A percentile compares a stretch with the other conserved stretches of the same genome.
phyloP scores from a whole-genome alignment of 352 stramenopile species.

The Pythium sp. region DNA sequence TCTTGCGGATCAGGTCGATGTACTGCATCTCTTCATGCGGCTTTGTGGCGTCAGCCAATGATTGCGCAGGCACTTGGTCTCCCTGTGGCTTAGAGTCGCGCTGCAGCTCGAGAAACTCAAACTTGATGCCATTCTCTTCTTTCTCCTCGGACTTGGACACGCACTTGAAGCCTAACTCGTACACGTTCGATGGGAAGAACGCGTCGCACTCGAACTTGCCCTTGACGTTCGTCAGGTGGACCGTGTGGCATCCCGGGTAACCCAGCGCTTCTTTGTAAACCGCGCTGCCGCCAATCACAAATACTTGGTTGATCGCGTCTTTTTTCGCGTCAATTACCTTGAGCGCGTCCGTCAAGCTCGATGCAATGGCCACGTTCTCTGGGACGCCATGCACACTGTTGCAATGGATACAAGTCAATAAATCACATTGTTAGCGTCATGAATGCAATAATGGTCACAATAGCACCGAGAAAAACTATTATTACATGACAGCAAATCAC shows the following conservation, averaged over 20 bases:
- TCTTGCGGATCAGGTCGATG: slow-evolving; percentile 94
- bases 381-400: slow-evolving; percentile 37
- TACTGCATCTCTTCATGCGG: slow-evolving; percentile 74
- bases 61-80: slow-evolving; percentile 7
- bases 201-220: slow-evolving; percentile 89
- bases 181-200: slow-evolving; percentile 87
- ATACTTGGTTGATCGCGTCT: slow-evolving; percentile 89
- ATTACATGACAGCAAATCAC: not conserved
- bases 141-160: slow-evolving; percentile 47
- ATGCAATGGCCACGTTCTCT: slow-evolving; percentile 82
- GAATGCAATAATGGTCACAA: not conserved
- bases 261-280: slow-evolving; percentile 94
- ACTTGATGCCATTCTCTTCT: slow-evolving; percentile 77
- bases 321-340: slow-evolving; percentile 63
- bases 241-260: slow-evolving; percentile 73
- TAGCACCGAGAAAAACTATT: not conserved
- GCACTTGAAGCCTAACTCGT: slow-evolving; percentile 48
- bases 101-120: slow-evolving; percentile 72
- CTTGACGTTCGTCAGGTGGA: slow-evolving; percentile 92
- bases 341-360: slow-evolving; percentile 91
- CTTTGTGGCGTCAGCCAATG: slow-evolving; percentile 9
- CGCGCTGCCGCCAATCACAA: slow-evolving; percentile 95
- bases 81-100: slow-evolving; percentile 21
- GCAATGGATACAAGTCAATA: not conserved
- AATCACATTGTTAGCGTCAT: not conserved